Base-by-base conservation (phyloP, 2,329 filamentous ascomycete genomes). In the Exophiala spinifera region DNA sequence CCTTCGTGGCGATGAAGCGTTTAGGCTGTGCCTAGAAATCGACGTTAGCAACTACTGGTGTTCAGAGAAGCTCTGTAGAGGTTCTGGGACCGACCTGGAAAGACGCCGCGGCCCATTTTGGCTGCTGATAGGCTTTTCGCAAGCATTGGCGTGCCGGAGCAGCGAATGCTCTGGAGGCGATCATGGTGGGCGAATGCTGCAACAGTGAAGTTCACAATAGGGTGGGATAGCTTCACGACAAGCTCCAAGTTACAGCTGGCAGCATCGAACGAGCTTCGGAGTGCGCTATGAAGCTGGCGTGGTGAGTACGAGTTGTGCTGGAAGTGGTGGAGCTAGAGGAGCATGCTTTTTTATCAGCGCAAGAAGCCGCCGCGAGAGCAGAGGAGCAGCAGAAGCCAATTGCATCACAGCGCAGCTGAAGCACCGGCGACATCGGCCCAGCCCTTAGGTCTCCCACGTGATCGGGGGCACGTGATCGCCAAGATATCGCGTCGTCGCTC, bases 91-190 rank as follows among this genome's bases (percentile, higher is more conserved):
- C 71, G 74, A 88, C 86, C 78, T 86, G 83, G 65, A 73, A 72
- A 65, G 76, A 71, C 64, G 75, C 72, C 64, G 76, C 74, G 61
- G 72, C 69, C 70, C 74, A 75, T 66, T 71, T 69, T 55, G 74
- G 73, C 59, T 72, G 66, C 64, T 74, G 70, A 66, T 69, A 73
- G 63, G 83, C 80, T 68, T 83, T 81, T 73, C 86, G 85, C 74
- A 91, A 77, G 81, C 84, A 89, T 79, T 95, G 89, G 74, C 88
- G 83, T 74, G 84, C 82, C 69, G 89, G 86, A 69, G 82, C 82
- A 74, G 85, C 84, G 74, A 91, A 83, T 67, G 85, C 84, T 77
- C 90, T 87, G 72, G 88, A 79, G 76, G 88, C 85, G 76, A 95
- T 80, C 91, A 96, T 96, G 70, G 72, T 87, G 80, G 65, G 56